phyloP scores from a whole-genome alignment of 306 rosid species.

The Vicia villosa region DNA sequence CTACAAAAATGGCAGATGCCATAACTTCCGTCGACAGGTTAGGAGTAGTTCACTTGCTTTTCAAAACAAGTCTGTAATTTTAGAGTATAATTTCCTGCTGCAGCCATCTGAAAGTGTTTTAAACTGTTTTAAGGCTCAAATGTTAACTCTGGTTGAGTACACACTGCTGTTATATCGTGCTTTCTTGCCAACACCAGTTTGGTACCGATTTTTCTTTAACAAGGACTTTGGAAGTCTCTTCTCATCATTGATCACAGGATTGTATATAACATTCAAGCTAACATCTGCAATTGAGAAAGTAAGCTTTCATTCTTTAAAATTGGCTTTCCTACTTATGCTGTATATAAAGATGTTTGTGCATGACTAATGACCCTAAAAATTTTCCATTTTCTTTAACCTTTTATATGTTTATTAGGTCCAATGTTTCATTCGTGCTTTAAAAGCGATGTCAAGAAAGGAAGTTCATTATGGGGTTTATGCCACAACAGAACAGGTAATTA shows the following conservation, averaged over 20 bases:
- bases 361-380: slow-evolving; percentile 13
- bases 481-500: slow-evolving; percentile 76
- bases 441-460: slow-evolving; percentile 69
- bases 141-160: slow-evolving; percentile 79
- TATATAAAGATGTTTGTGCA: slow-evolving; percentile 23
- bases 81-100: slow-evolving; percentile 14
- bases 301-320: slow-evolving; percentile 33
- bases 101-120: slow-evolving; percentile 42
- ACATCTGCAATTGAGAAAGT: slow-evolving; percentile 86
- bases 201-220: slow-evolving; percentile 89
- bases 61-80: slow-evolving; percentile 17
- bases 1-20: slow-evolving; percentile 82
- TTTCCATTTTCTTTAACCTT: slow-evolving; percentile 19
- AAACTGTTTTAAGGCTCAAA: slow-evolving; percentile 68
- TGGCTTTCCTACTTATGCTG: slow-evolving; percentile 28
- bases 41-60: slow-evolving; percentile 33
- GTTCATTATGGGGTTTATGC: slow-evolving; percentile 81
- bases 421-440: slow-evolving; percentile 61
- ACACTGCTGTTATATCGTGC: slow-evolving; percentile 75
- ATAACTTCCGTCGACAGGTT: slow-evolving; percentile 80
- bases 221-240: slow-evolving; percentile 84
- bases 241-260: slow-evolving; percentile 83
- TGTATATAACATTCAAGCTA: slow-evolving; percentile 88
- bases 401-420: slow-evolving; percentile 54
- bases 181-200: slow-evolving; percentile 82